Conservation (phyloP, 2,329 filamentous ascomycete genomes). For the Parastagonospora avenae region DNA sequence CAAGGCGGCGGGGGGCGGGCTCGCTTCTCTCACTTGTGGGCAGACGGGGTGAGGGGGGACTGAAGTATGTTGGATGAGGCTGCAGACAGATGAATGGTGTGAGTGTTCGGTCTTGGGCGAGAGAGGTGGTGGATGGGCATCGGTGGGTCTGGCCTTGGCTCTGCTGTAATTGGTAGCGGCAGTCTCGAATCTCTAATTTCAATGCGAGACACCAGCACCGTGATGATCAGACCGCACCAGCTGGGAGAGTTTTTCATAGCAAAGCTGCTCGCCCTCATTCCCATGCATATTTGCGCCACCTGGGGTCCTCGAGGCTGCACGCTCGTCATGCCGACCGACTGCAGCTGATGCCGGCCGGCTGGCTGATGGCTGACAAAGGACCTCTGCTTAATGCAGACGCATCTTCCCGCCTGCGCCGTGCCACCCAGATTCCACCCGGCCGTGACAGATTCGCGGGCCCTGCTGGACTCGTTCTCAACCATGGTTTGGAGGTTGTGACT, state of each 20-base stretch:
- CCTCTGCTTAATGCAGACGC: neutral
- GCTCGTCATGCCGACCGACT: neutral
- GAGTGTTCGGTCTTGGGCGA: constrained; percentile 20
- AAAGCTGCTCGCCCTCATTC: no score
- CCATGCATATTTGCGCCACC: no score
- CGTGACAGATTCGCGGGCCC: neutral
- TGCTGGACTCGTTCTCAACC: neutral
- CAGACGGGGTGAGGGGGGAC: constrained; percentile 13
- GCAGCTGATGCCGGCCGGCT: neutral
- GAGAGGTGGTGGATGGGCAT: constrained; percentile 13
- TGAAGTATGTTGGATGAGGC: constrained; percentile 34
- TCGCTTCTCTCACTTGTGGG: constrained; percentile 7
- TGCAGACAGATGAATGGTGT: constrained; percentile 32
- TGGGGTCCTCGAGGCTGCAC: constrained; percentile 2
- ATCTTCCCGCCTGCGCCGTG: constrained; percentile 3
- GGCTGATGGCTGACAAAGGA: constrained; percentile 12
- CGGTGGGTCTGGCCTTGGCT: no score
- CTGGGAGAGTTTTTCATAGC: no score
- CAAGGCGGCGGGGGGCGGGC: constrained; percentile 5
- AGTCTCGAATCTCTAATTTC: neutral
- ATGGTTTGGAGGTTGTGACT: no score
- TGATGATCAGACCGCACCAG: no score
- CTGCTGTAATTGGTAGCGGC: no score
- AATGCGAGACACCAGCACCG: neutral
- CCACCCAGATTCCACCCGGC: neutral